Base-by-base conservation (phyloP, 2,329 filamentous ascomycete species). In the Pyrenochaeta sp. region DNA sequence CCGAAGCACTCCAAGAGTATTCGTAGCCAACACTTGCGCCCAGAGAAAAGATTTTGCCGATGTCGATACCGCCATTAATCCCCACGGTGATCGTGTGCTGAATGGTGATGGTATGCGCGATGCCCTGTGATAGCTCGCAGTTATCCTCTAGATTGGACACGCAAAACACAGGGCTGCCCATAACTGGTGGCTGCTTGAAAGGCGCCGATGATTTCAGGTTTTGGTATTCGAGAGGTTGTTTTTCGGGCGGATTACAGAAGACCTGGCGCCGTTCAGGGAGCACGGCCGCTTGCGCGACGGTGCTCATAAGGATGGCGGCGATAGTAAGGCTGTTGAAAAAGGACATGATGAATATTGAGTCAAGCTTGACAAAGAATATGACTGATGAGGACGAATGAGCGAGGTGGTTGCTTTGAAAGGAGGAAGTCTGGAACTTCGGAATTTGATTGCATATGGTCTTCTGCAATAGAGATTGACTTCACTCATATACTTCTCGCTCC, bases 151-250 rank as follows among this genome's bases (percentile, higher is more conserved):
- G 23, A 29, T 43, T 43, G 15, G 40, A 43, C 29, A 43, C 18
- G 40, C 40, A 43, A 29, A 43, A 43, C n/a, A 43, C 40, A 9
- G 40, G 40, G 23, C 40, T 43, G 40, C 40, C 40, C 40, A 43
- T 43, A 15, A 45, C 43, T 1, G 43, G 43, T n/a, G 2, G 27
- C 23, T 45, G 31, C 21, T 15, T 45, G 43, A 45, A 45, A 12
- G 43, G 43, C 32, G 43, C 43, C n/a, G 30, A 45, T n/a, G 30
- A 45, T 15, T 43, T 14, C 40, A 23, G 31, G 40, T 43, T 43
- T 31, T 31, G 40, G 21, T 30, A 43, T 14, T 43, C 40, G 23
- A 30, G 29, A 23, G 15, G 12, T 30, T 23, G 23, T 15, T 17
- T 18, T 31, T 43, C 40, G 14, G 40, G 40, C 11, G 40, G 21